These are phyloP conservation scores for Fragilariopsis cylindrus DNA, from an alignment of 108 stramenopile species.

Conservation along the genomic window DNA sequence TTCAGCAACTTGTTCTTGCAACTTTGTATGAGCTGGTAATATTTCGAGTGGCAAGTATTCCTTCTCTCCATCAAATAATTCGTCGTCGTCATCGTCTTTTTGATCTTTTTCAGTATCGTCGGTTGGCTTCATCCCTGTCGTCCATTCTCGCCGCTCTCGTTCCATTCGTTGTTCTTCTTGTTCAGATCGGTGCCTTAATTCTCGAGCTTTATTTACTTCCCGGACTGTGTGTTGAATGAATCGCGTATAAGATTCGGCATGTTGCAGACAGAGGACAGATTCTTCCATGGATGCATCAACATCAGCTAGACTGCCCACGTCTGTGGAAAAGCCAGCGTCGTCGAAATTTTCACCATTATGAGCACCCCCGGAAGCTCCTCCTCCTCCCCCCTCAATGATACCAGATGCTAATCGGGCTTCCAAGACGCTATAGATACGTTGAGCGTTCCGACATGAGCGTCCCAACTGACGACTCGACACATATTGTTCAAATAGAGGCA, in stretches of 20 bases:
- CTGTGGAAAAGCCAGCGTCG: conserved; percentile 70
- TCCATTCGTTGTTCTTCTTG: conserved; percentile 44
- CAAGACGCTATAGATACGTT: conserved; percentile 54
- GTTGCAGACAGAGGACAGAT: conserved; percentile 85
- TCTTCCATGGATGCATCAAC: conserved; percentile 90
- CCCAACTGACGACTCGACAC: conserved; percentile 49
- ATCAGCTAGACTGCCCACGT: conserved; percentile 76
- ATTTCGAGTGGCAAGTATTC: conserved; percentile 51
- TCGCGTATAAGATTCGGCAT: conserved; percentile 90
- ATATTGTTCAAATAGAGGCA: conserved; percentile 58
- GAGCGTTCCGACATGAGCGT: conserved; percentile 49
- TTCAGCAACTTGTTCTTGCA: conserved; percentile 77
- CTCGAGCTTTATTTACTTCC: conserved; percentile 77
- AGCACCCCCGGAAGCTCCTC: conserved; percentile 15
- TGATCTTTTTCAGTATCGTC: neutral
- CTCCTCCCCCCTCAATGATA: conserved; percentile 2
- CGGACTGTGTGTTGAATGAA: conserved; percentile 81
- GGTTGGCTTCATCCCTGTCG: conserved; percentile 19
- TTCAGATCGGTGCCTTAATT: conserved; percentile 52
- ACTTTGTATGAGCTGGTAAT: conserved; percentile 65
- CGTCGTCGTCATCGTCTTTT: conserved; percentile 24
- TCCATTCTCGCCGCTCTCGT: conserved; percentile 46
- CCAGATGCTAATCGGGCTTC: conserved; percentile 52
- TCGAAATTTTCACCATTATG: conserved; percentile 10
- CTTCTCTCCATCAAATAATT: conserved; percentile 37